Percentiles rank a stretch among this genome's conserved stretches.
Conservation (phyloP, 2,329 filamentous ascomycete genomes). For the Cordyceps militaris region DNA sequence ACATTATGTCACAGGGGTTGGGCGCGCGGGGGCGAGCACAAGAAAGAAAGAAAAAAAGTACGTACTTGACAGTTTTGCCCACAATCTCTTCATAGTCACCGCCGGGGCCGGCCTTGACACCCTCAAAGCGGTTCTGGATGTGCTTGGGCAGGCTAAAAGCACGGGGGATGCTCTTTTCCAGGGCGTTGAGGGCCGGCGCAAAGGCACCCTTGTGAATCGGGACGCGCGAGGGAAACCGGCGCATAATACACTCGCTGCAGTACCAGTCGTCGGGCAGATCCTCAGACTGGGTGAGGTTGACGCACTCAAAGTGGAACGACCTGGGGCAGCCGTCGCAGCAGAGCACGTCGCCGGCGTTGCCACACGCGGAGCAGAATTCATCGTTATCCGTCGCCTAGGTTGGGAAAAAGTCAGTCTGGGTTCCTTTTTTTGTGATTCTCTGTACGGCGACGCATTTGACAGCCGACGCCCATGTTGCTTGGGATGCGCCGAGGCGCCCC, state of each 20-base stretch:
- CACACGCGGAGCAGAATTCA: slow-evolving; percentile 83
- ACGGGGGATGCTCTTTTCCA: slow-evolving; percentile 63
- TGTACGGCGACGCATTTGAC: not conserved
- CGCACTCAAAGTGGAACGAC: slow-evolving; percentile 84
- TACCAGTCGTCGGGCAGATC: slow-evolving; percentile 72
- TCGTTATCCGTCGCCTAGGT: slow-evolving; percentile 59
- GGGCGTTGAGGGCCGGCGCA: slow-evolving; percentile 52
- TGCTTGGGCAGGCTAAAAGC: slow-evolving; percentile 65
- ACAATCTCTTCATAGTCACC: slow-evolving; percentile 73
- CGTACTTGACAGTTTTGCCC: slow-evolving; percentile 57
- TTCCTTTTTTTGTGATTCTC: slow-evolving; percentile 12
- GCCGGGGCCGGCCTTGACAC: slow-evolving; percentile 66
- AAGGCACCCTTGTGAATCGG: slow-evolving; percentile 50
- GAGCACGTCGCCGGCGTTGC: slow-evolving; percentile 74
- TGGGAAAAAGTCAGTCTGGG: slow-evolving; percentile 26
- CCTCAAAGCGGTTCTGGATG: slow-evolving; percentile 71
- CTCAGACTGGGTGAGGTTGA: slow-evolving; percentile 69
- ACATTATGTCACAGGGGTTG: no score
- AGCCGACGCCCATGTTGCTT: not conserved
- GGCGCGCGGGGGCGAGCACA: not conserved
- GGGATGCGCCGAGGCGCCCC: not conserved
- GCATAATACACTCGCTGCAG: slow-evolving; percentile 64
- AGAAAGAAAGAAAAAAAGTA: not conserved
- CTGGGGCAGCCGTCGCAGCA: slow-evolving; percentile 91
- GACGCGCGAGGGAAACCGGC: slow-evolving; percentile 39